Base-by-base conservation (phyloP, 2,329 filamentous ascomycete species). In the Metarhizium robertsii region DNA sequence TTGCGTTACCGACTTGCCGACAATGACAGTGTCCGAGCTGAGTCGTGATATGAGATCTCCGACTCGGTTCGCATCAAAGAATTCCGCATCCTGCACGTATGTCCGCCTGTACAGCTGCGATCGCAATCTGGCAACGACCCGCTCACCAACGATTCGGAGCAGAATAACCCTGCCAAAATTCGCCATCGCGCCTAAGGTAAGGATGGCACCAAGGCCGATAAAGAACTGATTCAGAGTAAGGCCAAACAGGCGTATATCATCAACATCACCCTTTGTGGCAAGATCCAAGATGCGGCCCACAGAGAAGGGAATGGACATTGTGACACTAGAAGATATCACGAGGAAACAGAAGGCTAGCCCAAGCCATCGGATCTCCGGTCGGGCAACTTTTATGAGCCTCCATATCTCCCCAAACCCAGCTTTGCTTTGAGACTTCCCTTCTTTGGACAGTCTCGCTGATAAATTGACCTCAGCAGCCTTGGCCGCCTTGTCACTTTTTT, bases 1-100 rank as follows among this genome's bases (percentile, higher is more conserved):
- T 67, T 97, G 92, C 0, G 94, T 99, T 61, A 99, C 96, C 65
- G 91, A 96, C 73, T 99, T 99, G 67, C 92, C 94, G 54, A 99
- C 94, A 66, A 99, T 95, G 66, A 97, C 90, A 0, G 94, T 96
- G 69, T 99, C 95, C 2, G 92, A 95, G 65, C 92, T 92, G 49
- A 99, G 83, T 42, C 95, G 87, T 42, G 92, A 97, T 66, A 99
- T 96, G 63, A 99, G 76, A 68, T 99, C 94, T 69, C 94, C 94
- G 30, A 96, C 92, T 30, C 94, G 83, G 73, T 99, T 99, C 43
- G 94, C 94, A 68, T 99, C 94, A 67, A 99, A 99, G 75, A 99
- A 99, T 66, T 97, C 94, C 57, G 94, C 94, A 70, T 99, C 94
- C 70, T 99, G 94, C n/a, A 94, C 81, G 64, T 95, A 95, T 0